A percentile compares a stretch with the other conserved stretches of the same genome.
These are phyloP conservation scores for Oehlia diaphana DNA, from an alignment of 192 early-diverging fungal genomes.

Conservation along the genomic window DNA sequence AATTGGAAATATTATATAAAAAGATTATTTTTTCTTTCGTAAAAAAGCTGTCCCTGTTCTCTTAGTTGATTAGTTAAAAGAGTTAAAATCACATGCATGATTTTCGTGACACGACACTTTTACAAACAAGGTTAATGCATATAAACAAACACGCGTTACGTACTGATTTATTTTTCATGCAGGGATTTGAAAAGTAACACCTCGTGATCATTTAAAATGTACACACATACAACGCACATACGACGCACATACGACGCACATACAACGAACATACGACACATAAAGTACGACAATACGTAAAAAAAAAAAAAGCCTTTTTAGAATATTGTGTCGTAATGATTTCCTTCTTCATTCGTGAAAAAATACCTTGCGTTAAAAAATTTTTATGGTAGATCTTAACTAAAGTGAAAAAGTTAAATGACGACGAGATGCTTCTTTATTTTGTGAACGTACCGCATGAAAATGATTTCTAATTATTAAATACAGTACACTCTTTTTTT, in stretches of 20 bases:
- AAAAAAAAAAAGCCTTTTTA: neutral
- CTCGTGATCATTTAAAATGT: neutral
- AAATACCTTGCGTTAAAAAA: neutral
- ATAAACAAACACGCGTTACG: neutral
- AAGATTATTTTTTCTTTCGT: too few species aligned
- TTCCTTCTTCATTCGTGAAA: neutral
- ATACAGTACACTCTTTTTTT: too few species aligned
- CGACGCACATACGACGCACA: neutral
- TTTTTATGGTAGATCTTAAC: neutral
- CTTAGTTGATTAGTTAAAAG: neutral
- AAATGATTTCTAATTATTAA: too few species aligned
- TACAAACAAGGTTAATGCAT: neutral
- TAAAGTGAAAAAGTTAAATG: neutral
- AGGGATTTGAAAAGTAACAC: neutral
- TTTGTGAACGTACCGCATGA: neutral
- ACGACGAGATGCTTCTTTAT: neutral
- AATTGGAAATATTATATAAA: neutral
- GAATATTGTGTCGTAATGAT: too few species aligned
- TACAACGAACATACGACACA: too few species aligned
- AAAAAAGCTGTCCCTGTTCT: too few species aligned
- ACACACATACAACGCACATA: neutral
- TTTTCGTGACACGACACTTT: neutral
- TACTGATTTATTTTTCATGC: neutral
- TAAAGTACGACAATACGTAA: too few species aligned
- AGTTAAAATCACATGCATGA: neutral